Conservation (phyloP, 129 eudicot species). For the Lactuca saligna region DNA sequence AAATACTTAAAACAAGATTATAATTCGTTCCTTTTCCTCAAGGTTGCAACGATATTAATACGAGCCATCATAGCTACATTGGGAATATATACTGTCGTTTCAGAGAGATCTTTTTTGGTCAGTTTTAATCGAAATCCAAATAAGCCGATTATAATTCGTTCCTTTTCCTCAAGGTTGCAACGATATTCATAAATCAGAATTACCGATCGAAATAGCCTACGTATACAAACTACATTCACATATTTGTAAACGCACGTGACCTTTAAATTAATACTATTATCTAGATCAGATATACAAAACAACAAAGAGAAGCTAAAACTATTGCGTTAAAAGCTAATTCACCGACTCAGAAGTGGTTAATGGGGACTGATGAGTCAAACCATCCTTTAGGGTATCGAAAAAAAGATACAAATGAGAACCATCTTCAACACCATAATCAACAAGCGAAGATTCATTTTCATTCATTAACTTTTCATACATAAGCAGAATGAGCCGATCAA, state of each 20-base stretch:
- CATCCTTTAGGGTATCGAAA: constrained; percentile 31
- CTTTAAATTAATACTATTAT: background rate
- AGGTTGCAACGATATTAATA: no score
- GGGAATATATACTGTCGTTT: background rate
- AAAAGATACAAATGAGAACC: constrained; percentile 56
- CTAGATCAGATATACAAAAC: background rate
- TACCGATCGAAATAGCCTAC: background rate
- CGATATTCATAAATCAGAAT: background rate
- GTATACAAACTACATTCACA: background rate
- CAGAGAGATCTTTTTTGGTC: background rate
- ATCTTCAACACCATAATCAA: constrained; percentile 50
- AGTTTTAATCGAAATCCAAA: background rate
- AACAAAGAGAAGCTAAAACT: constrained; percentile 1
- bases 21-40: no score
- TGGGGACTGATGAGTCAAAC: constrained; percentile 15
- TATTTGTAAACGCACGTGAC: background rate
- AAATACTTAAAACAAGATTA: no score
- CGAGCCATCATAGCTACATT: background rate
- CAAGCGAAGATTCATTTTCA: constrained; percentile 35
- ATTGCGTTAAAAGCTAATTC: background rate
- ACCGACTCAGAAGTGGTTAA: constrained; percentile 1
- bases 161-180: background rate
- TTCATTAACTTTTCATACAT: constrained; percentile 25
- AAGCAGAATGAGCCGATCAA: constrained; percentile 39
- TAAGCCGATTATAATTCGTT: background rate